Evolutionary conservation across 306 rosid genomes (phyloP), one percentile per base, ranked within the genome.

Genomic region (Leucaena leucocephala): DNA sequence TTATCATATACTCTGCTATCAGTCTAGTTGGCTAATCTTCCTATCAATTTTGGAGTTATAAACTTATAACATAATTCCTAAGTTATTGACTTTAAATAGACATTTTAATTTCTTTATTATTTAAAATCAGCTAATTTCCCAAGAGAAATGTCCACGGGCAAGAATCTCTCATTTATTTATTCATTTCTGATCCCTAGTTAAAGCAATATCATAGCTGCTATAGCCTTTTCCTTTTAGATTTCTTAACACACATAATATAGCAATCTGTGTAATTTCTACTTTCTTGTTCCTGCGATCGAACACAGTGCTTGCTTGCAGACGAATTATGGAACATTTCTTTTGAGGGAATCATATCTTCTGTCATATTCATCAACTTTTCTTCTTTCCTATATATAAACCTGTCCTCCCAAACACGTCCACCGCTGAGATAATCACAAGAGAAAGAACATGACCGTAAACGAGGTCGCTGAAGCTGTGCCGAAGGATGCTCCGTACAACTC

Each of bases 401-500:
- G 9, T n/a, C 59, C n/a, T 54, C 59, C 2, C 59, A 17, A 5
- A 40, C 22, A 16, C 59, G 17, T 2, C 17, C 11, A 54, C 2
- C n/a, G 27, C n/a, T 15, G 8, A 46, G 52, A 46, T 12, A 46
- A 21, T 19, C 3, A 54, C 55, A 19, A 54, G 61, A 19, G 61
- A 27, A 11, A 21, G 4, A 33, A 5, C 12, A 68, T 68, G 55
- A 5, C 14, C 21, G 13, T 13, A 13, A 45, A 45, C 55, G 19
- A 69, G 7, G 74, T 45, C 42, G 9, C 13, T 7, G 40, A 69
- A 6, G 57, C 57, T 7, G 57, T 13, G 58, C 58, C 57, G 52
- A 13, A 34, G 34, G 49, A 8, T 1, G 1, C 52, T 10, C 54
- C 72, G 1, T 68, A 68, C 74, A 68, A 68, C 45, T 81, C 91